Percentiles rank a stretch among this genome's conserved stretches.
Evolutionary conservation across 2,329 filamentous ascomycete species (phyloP).

Genomic region (Blastomyces gilchristii): DNA sequence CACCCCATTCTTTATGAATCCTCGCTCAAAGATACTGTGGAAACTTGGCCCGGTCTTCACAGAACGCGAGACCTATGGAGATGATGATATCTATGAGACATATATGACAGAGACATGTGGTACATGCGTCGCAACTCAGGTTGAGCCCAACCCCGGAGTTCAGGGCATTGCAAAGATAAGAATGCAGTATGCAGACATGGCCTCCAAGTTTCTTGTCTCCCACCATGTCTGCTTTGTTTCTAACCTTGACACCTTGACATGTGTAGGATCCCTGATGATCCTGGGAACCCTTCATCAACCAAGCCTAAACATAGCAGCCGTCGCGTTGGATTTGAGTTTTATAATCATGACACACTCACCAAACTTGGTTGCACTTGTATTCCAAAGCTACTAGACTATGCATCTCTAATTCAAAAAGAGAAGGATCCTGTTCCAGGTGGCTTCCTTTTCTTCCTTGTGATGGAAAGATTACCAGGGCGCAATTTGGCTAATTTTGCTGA

Average conservation of each 20-base stretch:
- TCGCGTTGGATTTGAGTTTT: slow-evolving; percentile 2
- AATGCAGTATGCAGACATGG: slow-evolving; percentile 12
- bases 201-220: background rate
- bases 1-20: slow-evolving; percentile 4
- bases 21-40: slow-evolving; percentile 6
- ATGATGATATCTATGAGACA: background rate
- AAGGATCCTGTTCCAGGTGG: slow-evolving; percentile 10
- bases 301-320: background rate
- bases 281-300: slow-evolving; percentile 1
- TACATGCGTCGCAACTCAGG: slow-evolving; percentile 12
- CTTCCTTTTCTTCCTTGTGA: slow-evolving; percentile 9
- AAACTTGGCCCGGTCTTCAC: slow-evolving; percentile 7
- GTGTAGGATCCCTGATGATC: slow-evolving; percentile 8
- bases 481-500: slow-evolving; percentile 13
- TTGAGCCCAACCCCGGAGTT: slow-evolving; percentile 10
- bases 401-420: slow-evolving; percentile 7
- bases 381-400: slow-evolving; percentile 10
- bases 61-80: slow-evolving; percentile 7
- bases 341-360: slow-evolving; percentile 6
- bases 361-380: slow-evolving; percentile 10
- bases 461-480: slow-evolving; percentile 14
- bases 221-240: background rate
- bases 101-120: slow-evolving; percentile 11
- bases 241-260: background rate
- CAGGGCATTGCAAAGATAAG: slow-evolving; percentile 14